Conservation (phyloP, 176 grass and related monocot species). For the Oryza glumipatula region DNA sequence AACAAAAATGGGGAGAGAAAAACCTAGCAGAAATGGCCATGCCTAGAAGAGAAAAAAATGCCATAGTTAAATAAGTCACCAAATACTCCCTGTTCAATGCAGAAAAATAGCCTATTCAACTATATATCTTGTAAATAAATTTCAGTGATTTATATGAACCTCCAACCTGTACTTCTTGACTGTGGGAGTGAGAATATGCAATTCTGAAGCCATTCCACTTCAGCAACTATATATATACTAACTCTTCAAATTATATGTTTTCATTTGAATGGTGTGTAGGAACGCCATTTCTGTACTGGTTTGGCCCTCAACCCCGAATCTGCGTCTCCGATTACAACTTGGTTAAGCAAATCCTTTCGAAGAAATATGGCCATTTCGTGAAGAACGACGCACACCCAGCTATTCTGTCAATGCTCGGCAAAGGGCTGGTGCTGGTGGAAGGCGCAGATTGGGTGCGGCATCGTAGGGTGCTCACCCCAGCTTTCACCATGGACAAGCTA, state of each 20-base stretch:
- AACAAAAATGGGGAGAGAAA: background rate
- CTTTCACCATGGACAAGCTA: constrained; percentile 67
- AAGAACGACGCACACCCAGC: constrained; percentile 42
- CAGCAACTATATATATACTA: background rate
- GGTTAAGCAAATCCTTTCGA: constrained; percentile 54
- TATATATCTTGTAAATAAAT: background rate
- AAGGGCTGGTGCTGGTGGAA: constrained; percentile 52
- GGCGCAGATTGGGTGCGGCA: constrained; percentile 58
- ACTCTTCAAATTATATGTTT: background rate
- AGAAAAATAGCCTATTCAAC: background rate
- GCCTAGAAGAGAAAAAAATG: background rate
- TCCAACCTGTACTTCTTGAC: background rate
- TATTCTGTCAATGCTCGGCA: constrained; percentile 46
- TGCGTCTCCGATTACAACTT: constrained; percentile 45
- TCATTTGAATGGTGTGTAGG: constrained; percentile 32
- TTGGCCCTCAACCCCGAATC: constrained; percentile 37
- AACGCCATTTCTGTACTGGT: constrained; percentile 53
- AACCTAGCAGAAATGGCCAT: background rate
- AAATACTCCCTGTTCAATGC: background rate
- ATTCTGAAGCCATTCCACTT: background rate
- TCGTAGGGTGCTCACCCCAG: constrained; percentile 45
- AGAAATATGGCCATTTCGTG: constrained; percentile 43
- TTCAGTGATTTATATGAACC: background rate
- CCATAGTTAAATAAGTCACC: too few relatives aligned
- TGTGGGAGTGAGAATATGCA: background rate